Evolutionary conservation across 2,329 filamentous ascomycete species (phyloP).

Genomic region (Diaporthe amygdali): DNA sequence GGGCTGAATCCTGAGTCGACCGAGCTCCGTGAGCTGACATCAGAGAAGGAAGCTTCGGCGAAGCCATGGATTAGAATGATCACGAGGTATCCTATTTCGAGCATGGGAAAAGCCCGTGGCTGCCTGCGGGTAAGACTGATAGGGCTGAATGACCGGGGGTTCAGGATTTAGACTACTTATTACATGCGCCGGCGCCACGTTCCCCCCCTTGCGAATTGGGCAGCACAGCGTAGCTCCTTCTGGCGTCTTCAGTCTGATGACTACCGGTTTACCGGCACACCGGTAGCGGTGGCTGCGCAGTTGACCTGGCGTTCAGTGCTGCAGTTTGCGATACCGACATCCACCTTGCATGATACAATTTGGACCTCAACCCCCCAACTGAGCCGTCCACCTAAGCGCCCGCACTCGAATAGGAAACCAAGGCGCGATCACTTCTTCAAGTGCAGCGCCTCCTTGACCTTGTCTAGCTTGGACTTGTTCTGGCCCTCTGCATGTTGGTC

Average conservation of each 20-base stretch:
- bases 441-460: constrained; percentile 22
- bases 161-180: constrained; percentile 17
- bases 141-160: not conserved
- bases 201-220: not conserved
- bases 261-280: not conserved
- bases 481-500: constrained; percentile 3
- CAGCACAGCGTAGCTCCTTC: constrained; percentile 3
- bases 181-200: constrained; percentile 3
- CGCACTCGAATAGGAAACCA: not conserved
- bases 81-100: constrained; percentile 7
- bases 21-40: constrained; percentile 16
- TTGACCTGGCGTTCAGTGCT: not conserved
- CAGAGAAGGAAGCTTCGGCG: constrained; percentile 14
- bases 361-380: not conserved
- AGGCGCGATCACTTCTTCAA: constrained; percentile 11
- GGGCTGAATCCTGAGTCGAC: constrained; percentile 18
- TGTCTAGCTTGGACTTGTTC: constrained; percentile 16
- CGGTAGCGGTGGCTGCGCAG: constrained; percentile 10
- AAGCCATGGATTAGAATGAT: constrained; percentile 5
- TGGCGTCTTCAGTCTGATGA: not conserved
- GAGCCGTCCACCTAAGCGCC: not conserved
- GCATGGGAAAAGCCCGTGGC: not conserved
- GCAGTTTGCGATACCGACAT: constrained; percentile 5
- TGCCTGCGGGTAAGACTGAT: constrained; percentile 15
- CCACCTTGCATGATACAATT: constrained; percentile 2